A percentile compares a stretch with the other conserved stretches of the same genome.
Evolutionary conservation across 2,329 filamentous ascomycete species (phyloP).

Genomic region (Hansfordia pulvinata): DNA sequence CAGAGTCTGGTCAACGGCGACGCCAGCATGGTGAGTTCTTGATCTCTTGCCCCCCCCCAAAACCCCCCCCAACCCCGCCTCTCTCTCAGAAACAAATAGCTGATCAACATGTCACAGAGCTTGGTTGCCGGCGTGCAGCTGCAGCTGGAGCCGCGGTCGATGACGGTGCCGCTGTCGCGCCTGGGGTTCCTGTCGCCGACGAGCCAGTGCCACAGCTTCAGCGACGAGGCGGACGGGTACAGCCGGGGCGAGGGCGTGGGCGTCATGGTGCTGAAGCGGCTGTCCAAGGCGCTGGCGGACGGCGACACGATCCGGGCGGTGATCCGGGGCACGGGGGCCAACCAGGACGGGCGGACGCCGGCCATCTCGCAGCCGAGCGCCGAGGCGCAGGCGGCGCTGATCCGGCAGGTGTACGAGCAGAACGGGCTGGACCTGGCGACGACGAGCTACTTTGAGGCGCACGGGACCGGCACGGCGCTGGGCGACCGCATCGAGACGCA

Average conservation of each 20-base stretch:
- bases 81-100: conserved; percentile 13
- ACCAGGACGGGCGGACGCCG: not conserved
- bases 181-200: not conserved
- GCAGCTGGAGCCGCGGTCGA: no score
- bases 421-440: not conserved
- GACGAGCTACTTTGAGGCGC: not conserved
- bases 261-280: not conserved
- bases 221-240: not conserved
- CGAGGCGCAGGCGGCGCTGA: not conserved
- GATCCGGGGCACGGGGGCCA: not conserved
- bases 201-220: not conserved
- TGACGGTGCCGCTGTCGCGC: no score
- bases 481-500: not conserved
- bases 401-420: not conserved
- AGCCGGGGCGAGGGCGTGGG: not conserved
- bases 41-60: no score
- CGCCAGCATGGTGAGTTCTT: not conserved
- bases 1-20: not conserved
- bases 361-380: not conserved
- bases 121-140: no score
- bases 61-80: no score
- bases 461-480: not conserved
- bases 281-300: not conserved
- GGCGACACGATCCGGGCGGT: not conserved
- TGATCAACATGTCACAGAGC: conserved; percentile 14